Evolutionary conservation across 768 basidiomycete genomes (phyloP), one percentile per base, ranked within the genome.

Genomic region (Hygrocybe punicea): DNA sequence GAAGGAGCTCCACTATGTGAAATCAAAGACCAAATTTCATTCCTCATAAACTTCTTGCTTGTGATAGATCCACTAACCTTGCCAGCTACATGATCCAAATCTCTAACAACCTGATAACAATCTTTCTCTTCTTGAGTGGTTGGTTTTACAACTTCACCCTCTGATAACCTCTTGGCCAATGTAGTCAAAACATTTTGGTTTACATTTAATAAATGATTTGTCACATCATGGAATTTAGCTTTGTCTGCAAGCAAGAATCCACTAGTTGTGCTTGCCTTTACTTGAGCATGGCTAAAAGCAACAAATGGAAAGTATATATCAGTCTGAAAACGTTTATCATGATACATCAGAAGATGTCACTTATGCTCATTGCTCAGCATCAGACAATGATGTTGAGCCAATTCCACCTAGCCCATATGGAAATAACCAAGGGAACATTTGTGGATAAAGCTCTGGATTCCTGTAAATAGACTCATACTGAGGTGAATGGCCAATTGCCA

Each of bases 241-340:
- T 59, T 63, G 42, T 73, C 61, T 1, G 69, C 63, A 1, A 71
- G 23, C 1, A 73, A 44, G 46, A 62, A 75, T 2, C 73, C 66
- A 5, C 66, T 68, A 0, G 52, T 63, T 0, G 66, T 60, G 3
- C 68, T 62, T 1, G 55, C 55, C 40, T 69, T 72, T 2, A 79
- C 65, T 48, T 78, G 78, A 19, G 69, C 58, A 51, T 79, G 74
- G 48, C 71, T 78, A 50, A 78, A 78, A 0, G 68, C 69, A 13
- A 76, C 59, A 23, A 78, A 69, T 0, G 73, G 64, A 58, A 76
- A 80, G 34, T 65, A 61, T 1, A 59, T 19, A 56, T 80, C 75
- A 0, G 33, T 53, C 51, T 79, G 76, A 65, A 73, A 77, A 0
- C 68, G 51, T n/a, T 74, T 73, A 44, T 78, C 76, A 56, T 72